phyloP scores from a whole-genome alignment of 768 basidiomycete genomes.

The Podaxis pistillaris region DNA sequence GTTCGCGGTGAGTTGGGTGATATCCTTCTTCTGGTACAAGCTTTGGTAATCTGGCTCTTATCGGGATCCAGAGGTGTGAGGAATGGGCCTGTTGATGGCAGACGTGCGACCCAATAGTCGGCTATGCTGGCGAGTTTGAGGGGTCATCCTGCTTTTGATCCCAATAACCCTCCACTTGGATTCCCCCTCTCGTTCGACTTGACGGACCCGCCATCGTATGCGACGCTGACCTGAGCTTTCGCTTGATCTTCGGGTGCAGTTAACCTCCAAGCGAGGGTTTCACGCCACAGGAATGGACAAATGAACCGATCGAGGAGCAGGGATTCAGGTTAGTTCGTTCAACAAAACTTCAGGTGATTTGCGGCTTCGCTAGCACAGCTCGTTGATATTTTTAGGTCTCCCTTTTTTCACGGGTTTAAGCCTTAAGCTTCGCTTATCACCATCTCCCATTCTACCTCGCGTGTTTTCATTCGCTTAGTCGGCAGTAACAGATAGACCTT shows the following conservation, averaged over 20 bases:
- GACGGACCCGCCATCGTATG: background rate
- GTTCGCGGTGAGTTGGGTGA: no score
- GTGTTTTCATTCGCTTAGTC: background rate
- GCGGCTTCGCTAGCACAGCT: background rate
- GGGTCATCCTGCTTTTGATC: background rate
- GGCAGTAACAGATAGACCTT: background rate
- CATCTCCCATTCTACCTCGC: background rate
- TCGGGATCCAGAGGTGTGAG: no score
- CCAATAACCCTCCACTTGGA: background rate
- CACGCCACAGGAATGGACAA: no score
- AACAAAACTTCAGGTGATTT: background rate
- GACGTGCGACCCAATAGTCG: background rate
- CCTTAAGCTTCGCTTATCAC: background rate
- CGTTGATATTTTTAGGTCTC: background rate
- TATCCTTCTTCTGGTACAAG: no score
- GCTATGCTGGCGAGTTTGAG: background rate
- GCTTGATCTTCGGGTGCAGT: no score
- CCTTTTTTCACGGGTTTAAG: background rate
- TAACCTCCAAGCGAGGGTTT: no score
- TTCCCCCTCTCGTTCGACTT: background rate
- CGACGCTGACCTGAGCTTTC: no score
- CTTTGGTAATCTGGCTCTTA: no score
- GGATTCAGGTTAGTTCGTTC: background rate
- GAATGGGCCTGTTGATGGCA: no score
- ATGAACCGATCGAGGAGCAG: background rate